These are phyloP conservation scores for Dioszegia crocea DNA, from an alignment of 768 basidiomycete species.

Conservation along the genomic window DNA sequence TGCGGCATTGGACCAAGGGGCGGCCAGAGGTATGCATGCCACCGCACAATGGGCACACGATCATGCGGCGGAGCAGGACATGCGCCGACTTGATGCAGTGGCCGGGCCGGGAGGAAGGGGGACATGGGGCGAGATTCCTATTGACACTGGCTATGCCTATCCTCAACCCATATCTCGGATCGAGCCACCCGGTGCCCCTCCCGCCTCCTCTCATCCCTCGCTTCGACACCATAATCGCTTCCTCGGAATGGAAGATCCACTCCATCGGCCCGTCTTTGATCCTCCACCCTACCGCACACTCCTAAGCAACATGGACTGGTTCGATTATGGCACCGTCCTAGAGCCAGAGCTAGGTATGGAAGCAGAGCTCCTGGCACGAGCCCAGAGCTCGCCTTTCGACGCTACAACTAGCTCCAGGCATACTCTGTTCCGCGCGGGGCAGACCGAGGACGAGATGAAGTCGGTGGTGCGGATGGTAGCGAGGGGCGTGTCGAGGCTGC, in stretches of 20 bases:
- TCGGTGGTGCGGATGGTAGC: conserved; percentile 14
- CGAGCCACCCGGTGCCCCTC: neutral
- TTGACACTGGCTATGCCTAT: neutral
- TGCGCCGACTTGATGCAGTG: neutral
- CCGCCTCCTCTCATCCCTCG: neutral
- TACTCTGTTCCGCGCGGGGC: conserved; percentile 7
- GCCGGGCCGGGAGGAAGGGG: neutral
- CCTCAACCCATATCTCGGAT: neutral
- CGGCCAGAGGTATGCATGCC: no score
- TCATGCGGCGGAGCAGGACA: neutral
- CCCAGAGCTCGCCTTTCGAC: no score
- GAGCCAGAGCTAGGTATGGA: neutral
- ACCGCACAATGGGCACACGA: no score
- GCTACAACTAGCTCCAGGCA: no score
- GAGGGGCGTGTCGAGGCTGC: conserved; percentile 10
- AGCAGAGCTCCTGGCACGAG: no score
- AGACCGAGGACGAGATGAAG: conserved; percentile 18
- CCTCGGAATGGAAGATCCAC: neutral
- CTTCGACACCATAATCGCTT: neutral
- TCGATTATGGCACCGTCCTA: neutral
- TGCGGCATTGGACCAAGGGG: neutral
- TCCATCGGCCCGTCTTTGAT: neutral
- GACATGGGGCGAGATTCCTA: neutral
- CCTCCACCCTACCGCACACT: neutral
- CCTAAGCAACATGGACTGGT: neutral